These are phyloP conservation scores for Schwanniomyces pseudopolymorphus DNA, from an alignment of 805 yeast species.

Conservation along the genomic window DNA sequence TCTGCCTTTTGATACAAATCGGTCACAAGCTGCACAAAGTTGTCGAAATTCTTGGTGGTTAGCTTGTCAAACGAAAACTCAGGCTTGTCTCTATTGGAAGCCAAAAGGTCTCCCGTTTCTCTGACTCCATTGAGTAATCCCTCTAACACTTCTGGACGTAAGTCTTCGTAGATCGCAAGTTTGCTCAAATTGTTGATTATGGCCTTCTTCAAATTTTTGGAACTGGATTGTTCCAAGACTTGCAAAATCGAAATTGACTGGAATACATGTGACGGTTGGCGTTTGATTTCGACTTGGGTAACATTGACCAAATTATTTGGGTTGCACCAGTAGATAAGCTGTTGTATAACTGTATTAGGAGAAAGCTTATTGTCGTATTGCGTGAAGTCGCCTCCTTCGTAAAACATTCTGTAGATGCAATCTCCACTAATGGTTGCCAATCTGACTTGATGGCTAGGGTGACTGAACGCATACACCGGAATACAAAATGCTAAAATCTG, in stretches of 20 bases:
- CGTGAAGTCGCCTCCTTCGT: conserved; percentile 29
- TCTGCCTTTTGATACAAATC: conserved; percentile 23
- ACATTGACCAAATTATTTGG: conserved; percentile 62
- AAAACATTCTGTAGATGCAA: conserved; percentile 58
- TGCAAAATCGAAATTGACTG: conserved; percentile 56
- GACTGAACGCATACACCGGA: conserved; percentile 85
- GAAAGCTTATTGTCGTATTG: conserved; percentile 29
- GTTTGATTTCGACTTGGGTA: conserved; percentile 36
- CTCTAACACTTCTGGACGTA: conserved; percentile 27
- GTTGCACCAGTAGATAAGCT: conserved; percentile 81
- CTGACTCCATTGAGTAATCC: conserved; percentile 34
- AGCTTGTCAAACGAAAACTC: conserved; percentile 34
- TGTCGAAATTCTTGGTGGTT: conserved; percentile 30
- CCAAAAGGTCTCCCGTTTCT: conserved; percentile 29
- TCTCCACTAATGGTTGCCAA: conserved; percentile 66
- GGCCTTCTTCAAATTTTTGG: conserved; percentile 52
- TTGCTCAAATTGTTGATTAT: conserved; percentile 52
- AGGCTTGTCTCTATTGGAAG: conserved; percentile 17
- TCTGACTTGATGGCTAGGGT: conserved; percentile 64
- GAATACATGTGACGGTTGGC: conserved; percentile 54
- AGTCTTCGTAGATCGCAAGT: conserved; percentile 31
- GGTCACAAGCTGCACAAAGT: conserved; percentile 25
- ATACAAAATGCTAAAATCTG: conserved; percentile 85
- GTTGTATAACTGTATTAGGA: conserved; percentile 60
- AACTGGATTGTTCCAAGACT: conserved; percentile 49